These are phyloP conservation scores for Theileria orientalis DNA, from an alignment of 169 alveolate genomes.

Conservation along the genomic window DNA sequence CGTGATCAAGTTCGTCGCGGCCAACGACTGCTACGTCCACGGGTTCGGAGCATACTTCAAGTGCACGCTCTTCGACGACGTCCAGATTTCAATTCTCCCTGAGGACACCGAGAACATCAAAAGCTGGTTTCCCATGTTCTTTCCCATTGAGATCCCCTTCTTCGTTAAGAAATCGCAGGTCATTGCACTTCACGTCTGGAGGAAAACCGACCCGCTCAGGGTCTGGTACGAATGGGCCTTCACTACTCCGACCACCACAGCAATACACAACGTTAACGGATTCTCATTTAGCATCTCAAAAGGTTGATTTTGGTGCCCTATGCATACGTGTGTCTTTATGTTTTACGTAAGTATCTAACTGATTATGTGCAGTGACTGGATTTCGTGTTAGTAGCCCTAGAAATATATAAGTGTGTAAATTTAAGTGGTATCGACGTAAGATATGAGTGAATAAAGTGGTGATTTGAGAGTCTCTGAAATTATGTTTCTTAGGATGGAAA, in stretches of 20 bases:
- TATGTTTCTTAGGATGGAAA: too few relatives aligned
- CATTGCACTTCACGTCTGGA: conserved; percentile 71
- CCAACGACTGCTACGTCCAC: conserved; percentile 62
- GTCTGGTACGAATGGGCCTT: conserved; percentile 80
- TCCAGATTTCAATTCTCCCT: conserved; percentile 69
- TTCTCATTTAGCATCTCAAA: conserved; percentile 18
- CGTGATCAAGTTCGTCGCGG: conserved; percentile 56
- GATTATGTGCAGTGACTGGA: not conserved
- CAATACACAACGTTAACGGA: conserved; percentile 56
- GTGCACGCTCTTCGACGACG: conserved; percentile 60
- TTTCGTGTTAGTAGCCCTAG: not conserved
- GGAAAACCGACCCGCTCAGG: conserved; percentile 65
- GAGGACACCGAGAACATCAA: conserved; percentile 52
- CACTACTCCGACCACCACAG: conserved; percentile 51
- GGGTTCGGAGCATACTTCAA: conserved; percentile 78
- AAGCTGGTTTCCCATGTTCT: conserved; percentile 78
- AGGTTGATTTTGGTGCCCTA: not conserved
- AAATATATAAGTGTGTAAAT: not conserved
- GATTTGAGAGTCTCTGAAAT: not conserved
- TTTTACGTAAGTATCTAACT: not conserved
- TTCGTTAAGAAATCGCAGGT: conserved; percentile 56
- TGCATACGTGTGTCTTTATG: not conserved
- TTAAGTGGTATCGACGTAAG: too few relatives aligned
- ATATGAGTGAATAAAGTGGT: too few relatives aligned
- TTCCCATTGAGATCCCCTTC: conserved; percentile 67